Percentiles rank a stretch among this genome's conserved stretches.
phyloP scores from a whole-genome alignment of 2,329 filamentous ascomycete species.

The Fusarium odoratissimum region DNA sequence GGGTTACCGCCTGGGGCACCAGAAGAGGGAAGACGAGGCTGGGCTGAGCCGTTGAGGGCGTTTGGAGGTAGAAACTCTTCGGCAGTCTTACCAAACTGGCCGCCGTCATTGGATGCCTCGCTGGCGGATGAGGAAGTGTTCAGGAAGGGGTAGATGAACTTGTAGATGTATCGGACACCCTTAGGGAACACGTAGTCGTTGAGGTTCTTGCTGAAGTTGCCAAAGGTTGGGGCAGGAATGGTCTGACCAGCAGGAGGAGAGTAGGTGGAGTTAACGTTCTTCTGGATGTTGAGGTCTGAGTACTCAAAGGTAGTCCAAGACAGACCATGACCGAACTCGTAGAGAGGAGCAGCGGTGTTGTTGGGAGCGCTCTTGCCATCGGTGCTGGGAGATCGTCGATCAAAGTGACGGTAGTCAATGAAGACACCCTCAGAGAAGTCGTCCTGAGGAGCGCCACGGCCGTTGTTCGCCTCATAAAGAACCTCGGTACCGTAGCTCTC shows the following conservation, averaged over 20 bases:
- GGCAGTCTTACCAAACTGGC: conserved; percentile 68
- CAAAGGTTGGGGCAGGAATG: conserved; percentile 71
- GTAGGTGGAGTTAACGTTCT: conserved; percentile 64
- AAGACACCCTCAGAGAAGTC: conserved; percentile 83
- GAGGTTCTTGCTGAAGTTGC: conserved; percentile 71
- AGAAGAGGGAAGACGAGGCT: conserved; percentile 63
- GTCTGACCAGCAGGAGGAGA: conserved; percentile 71
- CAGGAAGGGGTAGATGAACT: conserved; percentile 78
- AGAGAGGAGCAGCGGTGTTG: conserved; percentile 68
- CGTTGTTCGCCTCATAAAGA: conserved; percentile 77
- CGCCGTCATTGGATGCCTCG: conserved; percentile 65
- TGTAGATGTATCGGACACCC: conserved; percentile 61
- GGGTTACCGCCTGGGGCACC: conserved; percentile 72
- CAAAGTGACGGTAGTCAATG: conserved; percentile 78
- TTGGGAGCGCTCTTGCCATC: conserved; percentile 28
- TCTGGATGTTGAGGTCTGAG: conserved; percentile 71
- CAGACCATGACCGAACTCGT: conserved; percentile 84
- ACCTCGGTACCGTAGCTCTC: conserved; percentile 76
- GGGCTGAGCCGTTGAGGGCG: conserved; percentile 65
- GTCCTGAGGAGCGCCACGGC: conserved; percentile 72
- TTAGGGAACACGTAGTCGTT: conserved; percentile 76
- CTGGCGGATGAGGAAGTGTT: conserved; percentile 70
- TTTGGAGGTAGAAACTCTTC: conserved; percentile 70
- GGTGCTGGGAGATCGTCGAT: conserved; percentile 61
- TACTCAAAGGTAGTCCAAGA: conserved; percentile 85